Base-by-base conservation (phyloP, 192 early-diverging fungal genomes). In the Coemansia sp. region DNA sequence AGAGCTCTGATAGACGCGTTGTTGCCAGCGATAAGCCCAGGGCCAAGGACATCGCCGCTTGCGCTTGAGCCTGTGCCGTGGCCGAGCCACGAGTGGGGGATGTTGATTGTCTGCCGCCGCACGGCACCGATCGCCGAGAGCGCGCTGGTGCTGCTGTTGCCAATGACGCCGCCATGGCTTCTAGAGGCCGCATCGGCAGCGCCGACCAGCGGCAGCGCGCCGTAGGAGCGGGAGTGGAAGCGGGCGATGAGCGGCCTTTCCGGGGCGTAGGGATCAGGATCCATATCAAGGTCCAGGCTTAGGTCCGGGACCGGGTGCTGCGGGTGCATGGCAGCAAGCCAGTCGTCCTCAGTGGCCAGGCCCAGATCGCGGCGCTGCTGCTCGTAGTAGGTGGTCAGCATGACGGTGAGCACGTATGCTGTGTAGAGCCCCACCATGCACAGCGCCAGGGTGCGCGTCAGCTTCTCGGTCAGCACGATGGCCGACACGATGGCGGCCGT, bases 321-420 rank as follows among this genome's bases (percentile, higher is more conserved):
- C 14, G 20, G 16, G 51, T 31, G 18, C 18, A 45, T 33, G 48
- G 64, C 55, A 5, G 52, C 32, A 16, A 33, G 52, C 59, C 48
- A 20, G 4, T 28, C 33, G 14, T 59, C 33, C 7, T 40, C 52
- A 25, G 30, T 25, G 22, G 42, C 52, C 51, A 64, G 40, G 32
- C 61, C 64, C 22, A 63, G 49, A 5, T 42, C 48, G 18, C 45
- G 51, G 50, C 55, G 61, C 48, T 57, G 61, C 50, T 71, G 60
- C 31, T 84, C 83, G 36, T 73, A 76, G 30, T 76, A 84, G 2
- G 83, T 81, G 16, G 73, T 84, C 33, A 68, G 45, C 33, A 78
- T 71, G 14, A 84, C 83, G 2, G 76, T 67, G 22, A 73, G 55
- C 12, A 76, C 83, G 48, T 84, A 84, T 17, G 68, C 61, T 0